Base-by-base conservation (phyloP, 805 yeast species). In the Naumovozyma castellii region DNA sequence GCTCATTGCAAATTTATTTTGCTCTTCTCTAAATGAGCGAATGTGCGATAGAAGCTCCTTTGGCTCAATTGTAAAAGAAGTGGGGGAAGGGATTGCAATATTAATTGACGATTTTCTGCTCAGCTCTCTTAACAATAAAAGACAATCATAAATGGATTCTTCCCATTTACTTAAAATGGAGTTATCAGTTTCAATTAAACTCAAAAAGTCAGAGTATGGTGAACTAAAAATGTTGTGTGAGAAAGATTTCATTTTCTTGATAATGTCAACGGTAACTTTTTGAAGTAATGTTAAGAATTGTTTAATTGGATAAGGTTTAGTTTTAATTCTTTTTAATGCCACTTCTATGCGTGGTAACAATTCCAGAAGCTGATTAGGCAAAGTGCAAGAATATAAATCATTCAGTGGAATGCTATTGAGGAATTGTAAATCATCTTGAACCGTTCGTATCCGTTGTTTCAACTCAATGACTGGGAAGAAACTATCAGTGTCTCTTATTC, bases 361-460 rank as follows among this genome's bases (percentile, higher is more conserved):
- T 0, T 57, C 61, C 15, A 67, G 68, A 1, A 84, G 57, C 18
- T 67, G 65, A 0, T 53, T 53, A 5, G 82, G 48, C 2, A 67
- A 57, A 5, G 67, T 51, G 0, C 80, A 72, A 0, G 77, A 61
- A 1, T 66, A 43, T 3, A 88, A 57, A 2, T 76, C 80, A 36
- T 71, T 69, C 1, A 85, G 57, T 0, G 95, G 94, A 12, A 88
- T 64, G 39, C 81, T 92, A 35, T 73, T 72, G 47, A 86, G 62
- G 19, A 90, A 62, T 6, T 73, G 72, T 46, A 78, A 79, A 53
- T 78, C 78, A n/a, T 68, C 66, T 10, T 65, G 62, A 0, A 86
- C 74, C 9, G 27, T 22, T 6, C 9, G 9, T 6, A 6, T 22
- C 10, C 27, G 27, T 17, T 60, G 59, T 3, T 64, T 63, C 10